These are phyloP conservation scores for Striga hermonthica DNA, from an alignment of 305 asterid species.

Conservation along the genomic window DNA sequence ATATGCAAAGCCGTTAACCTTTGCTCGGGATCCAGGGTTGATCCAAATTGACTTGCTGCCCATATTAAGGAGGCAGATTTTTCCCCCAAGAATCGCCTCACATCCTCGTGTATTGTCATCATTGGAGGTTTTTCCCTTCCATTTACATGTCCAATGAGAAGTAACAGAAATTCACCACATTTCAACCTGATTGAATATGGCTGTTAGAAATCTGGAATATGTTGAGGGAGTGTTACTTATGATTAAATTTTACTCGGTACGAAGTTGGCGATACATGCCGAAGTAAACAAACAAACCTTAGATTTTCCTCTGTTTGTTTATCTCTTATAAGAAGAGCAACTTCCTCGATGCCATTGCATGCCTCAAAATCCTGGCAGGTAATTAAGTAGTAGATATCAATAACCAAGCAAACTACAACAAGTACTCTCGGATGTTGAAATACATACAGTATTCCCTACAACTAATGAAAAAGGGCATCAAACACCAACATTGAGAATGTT, in stretches of 20 bases:
- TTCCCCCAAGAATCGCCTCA: conserved; percentile 75
- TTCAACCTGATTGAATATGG: conserved; percentile 58
- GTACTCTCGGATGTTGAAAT: background rate
- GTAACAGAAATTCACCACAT: conserved; percentile 86
- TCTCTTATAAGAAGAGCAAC: conserved; percentile 76
- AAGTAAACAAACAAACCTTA: conserved; percentile 47
- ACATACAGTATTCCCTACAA: background rate
- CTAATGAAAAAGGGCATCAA: background rate
- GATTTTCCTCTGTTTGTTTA: conserved; percentile 71
- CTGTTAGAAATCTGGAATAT: conserved; percentile 10
- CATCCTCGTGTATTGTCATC: conserved; percentile 76
- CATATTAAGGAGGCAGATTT: conserved; percentile 88
- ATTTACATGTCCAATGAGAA: conserved; percentile 81
- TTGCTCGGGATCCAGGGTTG: conserved; percentile 76
- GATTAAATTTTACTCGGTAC: conserved; percentile 1
- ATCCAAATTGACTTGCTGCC: conserved; percentile 89
- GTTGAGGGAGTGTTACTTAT: background rate
- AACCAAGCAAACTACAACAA: conserved; percentile 24
- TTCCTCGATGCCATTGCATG: conserved; percentile 92
- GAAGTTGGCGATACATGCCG: conserved; percentile 5
- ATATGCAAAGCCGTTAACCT: conserved; percentile 75
- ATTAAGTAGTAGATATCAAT: conserved; percentile 23
- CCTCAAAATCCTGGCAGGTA: conserved; percentile 73
- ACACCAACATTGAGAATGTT: background rate
- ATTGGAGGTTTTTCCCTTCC: conserved; percentile 80